Base-by-base conservation (phyloP, 257 asterid species). In the Phtheirospermum japonicum region DNA sequence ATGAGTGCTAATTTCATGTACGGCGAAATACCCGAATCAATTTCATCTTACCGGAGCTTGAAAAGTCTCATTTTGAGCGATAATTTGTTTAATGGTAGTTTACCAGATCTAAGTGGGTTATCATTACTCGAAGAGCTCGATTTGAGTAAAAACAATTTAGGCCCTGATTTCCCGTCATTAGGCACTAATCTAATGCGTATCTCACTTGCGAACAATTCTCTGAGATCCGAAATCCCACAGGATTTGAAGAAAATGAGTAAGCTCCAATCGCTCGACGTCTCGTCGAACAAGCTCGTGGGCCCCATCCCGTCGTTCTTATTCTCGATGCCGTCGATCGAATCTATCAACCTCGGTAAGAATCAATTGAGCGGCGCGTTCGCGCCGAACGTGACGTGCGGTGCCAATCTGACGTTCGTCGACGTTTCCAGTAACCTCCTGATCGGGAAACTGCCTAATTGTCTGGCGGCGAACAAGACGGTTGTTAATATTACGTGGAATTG, bases 391-490 rank as follows among this genome's bases (percentile, higher is more conserved):
- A 64, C 87, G 0, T 93, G 99, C 75, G 75, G 67, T 20, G 19
- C 45, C 10, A 79, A 75, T 3, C 94, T 93, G 8, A 70, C 19
- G 0, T 80, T 75, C 39, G 95, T 93, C 1, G 96, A 93, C 73
- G 42, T 93, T 55, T 93, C 99, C 2, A 85, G 61, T 34, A 93
- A 93, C 58, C 78, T 87, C 13, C 74, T 93, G 84, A 80, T 78
- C 5, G 99, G 99, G 28, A 82, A 69, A 74, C 68, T 89, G 75
- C 97, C 97, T 39, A 48, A 78, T 72, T 93, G 99, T 70, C 94
- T 89, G 4, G 79, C 73, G 43, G 57, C 95, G 8, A 79, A 78
- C 55, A 78, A 71, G 59, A 87, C 74, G 0, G 87, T 89, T 4
- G 18, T 84, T 12, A 53, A 71, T 45, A 37, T 79, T 4, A 9